Base-by-base conservation (phyloP, 352 stramenopile genomes). In the Phytopythium chamaehyphon region DNA sequence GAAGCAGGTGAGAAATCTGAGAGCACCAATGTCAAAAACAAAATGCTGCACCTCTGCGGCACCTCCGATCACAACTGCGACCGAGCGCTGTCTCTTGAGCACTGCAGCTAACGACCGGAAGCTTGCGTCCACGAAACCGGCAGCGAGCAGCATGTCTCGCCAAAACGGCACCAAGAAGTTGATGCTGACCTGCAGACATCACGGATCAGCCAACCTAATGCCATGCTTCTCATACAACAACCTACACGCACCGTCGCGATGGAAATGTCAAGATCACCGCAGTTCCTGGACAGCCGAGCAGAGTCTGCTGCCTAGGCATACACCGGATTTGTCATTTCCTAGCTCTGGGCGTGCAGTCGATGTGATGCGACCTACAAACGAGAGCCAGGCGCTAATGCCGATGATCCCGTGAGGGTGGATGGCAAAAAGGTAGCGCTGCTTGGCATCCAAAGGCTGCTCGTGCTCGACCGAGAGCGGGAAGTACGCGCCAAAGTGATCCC, bases 111-210 rank as follows among this genome's bases (percentile, higher is more conserved):
- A 47, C 23, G 71, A 81, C 51, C 46, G 40, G 40, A 76, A 83
- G 36, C 69, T 80, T 33, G 66, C 71, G 40, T 86, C 74, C 11
- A 79, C 37, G 39, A 85, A 81, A n/a, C 74, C 74, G 18, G 72
- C 35, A 6, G 63, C 63, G 21, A 85, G 59, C 46, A 85, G 39
- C 10, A 79, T 44, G 39, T 86, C 74, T 5, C 69, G 49, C 74
- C 71, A 83, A 47, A 86, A 72, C 5, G 74, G 74, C 6, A 75
- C 6, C 49, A 57, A 61, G 40, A 86, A 86, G 58, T 83, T 80
- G 39, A 77, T 21, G 19, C 64, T 65, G 11, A 83, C 46, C 71
- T 82, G 22, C 28, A 33, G 28, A 33, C 9, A 33, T 33, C 28
- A 33, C n/a, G n/a, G n/a, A n/a, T n/a, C n/a, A n/a, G n/a, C n/a